Evolutionary conservation across 495 filamentous ascomycete genomes (phyloP).

Genomic region (Penicillium canariense): DNA sequence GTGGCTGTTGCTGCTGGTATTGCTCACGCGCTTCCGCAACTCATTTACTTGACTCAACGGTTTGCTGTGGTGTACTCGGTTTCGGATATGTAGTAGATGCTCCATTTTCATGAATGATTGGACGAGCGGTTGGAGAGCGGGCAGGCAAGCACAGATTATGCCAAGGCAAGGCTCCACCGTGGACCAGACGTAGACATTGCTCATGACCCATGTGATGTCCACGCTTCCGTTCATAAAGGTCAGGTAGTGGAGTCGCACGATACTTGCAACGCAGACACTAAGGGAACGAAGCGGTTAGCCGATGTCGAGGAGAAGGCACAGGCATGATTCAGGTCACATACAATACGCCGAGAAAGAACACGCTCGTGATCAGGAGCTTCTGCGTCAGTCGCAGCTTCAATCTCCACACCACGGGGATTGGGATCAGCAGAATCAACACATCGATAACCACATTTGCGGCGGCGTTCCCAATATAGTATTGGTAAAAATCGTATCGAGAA

Average conservation of each 20-base stretch:
- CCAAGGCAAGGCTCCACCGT: slow-evolving; percentile 42
- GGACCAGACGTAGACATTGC: slow-evolving; percentile 46
- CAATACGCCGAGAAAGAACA: slow-evolving; percentile 50
- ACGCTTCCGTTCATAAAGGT: slow-evolving; percentile 21
- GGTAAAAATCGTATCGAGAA: slow-evolving; percentile 19
- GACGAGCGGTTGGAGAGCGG: slow-evolving; percentile 20
- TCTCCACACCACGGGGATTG: slow-evolving; percentile 42
- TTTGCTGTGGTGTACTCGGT: neutral
- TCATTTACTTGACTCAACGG: neutral
- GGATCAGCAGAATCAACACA: slow-evolving; percentile 50
- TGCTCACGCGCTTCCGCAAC: neutral
- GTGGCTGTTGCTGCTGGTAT: neutral
- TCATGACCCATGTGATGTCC: slow-evolving; percentile 39
- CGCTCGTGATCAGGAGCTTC: slow-evolving; percentile 43
- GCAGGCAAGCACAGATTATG: slow-evolving; percentile 41
- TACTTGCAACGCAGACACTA: slow-evolving; percentile 24
- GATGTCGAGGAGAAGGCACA: neutral
- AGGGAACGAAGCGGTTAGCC: neutral
- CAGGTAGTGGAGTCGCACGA: slow-evolving; percentile 28
- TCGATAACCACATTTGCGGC: slow-evolving; percentile 52
- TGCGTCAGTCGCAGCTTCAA: slow-evolving; percentile 44
- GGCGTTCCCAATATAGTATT: slow-evolving; percentile 42
- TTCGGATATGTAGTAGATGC: neutral
- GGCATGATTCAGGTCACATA: slow-evolving; percentile 1
- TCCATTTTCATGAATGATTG: slow-evolving; percentile 16